Evolutionary conservation across 192 early-diverging fungal genomes (phyloP).

Genomic region (Coemansia guatemalensis): DNA sequence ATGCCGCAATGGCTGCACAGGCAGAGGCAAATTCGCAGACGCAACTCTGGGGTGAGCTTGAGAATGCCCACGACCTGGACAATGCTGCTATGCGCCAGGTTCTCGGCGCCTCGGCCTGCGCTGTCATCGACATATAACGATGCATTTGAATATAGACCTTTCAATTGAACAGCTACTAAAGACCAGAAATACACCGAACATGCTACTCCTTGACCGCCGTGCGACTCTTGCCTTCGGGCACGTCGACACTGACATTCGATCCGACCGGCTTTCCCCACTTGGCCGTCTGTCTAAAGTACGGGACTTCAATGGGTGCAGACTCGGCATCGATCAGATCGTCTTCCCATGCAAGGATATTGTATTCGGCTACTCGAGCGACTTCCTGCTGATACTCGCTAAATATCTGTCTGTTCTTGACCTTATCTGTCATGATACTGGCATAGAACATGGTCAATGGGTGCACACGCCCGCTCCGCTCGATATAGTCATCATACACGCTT

Average conservation of each 20-base stretch:
- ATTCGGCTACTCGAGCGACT: constrained; percentile 42
- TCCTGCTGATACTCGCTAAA: constrained; percentile 47
- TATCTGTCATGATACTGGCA: constrained; percentile 43
- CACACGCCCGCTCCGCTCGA: constrained; percentile 43
- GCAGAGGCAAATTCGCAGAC: constrained; percentile 89
- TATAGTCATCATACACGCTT: constrained; percentile 45
- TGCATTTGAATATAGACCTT: not conserved
- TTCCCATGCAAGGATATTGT: constrained; percentile 48
- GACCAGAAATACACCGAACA: not conserved
- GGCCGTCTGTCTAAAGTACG: constrained; percentile 38
- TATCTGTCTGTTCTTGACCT: constrained; percentile 24
- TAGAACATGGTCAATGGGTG: constrained; percentile 50
- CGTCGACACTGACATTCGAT: constrained; percentile 28
- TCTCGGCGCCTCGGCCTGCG: constrained; percentile 72
- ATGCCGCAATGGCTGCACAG: constrained; percentile 74
- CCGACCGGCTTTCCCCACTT: constrained; percentile 46
- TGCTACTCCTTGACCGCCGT: constrained; percentile 35
- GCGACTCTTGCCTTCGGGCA: constrained; percentile 25
- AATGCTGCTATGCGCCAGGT: constrained; percentile 62
- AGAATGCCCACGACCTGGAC: constrained; percentile 63
- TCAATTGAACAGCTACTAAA: not conserved
- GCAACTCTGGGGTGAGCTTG: constrained; percentile 86
- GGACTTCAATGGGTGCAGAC: constrained; percentile 12
- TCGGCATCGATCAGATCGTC: constrained; percentile 23
- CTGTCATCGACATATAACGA: constrained; percentile 36